Evolutionary conservation across 2,329 filamentous ascomycete genomes (phyloP), one percentile per base, ranked within the genome.

Genomic region (Claviceps pusilla): DNA sequence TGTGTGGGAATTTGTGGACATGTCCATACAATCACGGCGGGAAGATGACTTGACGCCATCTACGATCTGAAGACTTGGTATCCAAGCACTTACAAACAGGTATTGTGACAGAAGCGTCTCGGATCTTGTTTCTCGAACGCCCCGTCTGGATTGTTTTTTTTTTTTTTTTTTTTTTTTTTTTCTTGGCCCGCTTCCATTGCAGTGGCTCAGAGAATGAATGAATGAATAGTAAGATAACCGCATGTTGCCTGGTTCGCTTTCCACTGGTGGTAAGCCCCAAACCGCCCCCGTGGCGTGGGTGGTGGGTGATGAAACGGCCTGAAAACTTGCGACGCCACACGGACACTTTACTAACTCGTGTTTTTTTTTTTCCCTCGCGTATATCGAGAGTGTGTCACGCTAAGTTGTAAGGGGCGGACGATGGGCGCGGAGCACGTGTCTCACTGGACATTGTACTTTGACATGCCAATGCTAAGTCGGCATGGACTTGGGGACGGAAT

Each of bases 41-140:
- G 9, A n/a, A n/a, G n/a, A 10, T 11, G 10, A 37, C 33, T 37
- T 37, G 35, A 37, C 3, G 35, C 10, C 35, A 37, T 37, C 9
- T 37, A 11, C 35, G 35, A 37, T 7, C 1, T 37, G 7, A 37
- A 37, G 24, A 24, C 24, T 24, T 24, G 24, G 24, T 24, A 24
- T 24, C 24, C 24, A 24, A 24, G 24, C 24, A 24, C 24, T 24
- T 24, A 12, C 11, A 37, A 4, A 12, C 12, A 14, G 11, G 37
- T 41, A 2, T 7, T 67, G 67, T 66, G 62, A 68, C 67, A 67
- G 64, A 62, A 53, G 55, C 62, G 67, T 69, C 67, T 67, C 66
- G 66, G 56, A 57, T 66, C 52, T 59, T 57, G 64, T 65, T 65
- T 63, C 67, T 63, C 61, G 51, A 54, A 54, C 55, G 55, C 47